Evolutionary conservation across 257 asterid species (phyloP).

Genomic region (Penstemon barbatus): DNA sequence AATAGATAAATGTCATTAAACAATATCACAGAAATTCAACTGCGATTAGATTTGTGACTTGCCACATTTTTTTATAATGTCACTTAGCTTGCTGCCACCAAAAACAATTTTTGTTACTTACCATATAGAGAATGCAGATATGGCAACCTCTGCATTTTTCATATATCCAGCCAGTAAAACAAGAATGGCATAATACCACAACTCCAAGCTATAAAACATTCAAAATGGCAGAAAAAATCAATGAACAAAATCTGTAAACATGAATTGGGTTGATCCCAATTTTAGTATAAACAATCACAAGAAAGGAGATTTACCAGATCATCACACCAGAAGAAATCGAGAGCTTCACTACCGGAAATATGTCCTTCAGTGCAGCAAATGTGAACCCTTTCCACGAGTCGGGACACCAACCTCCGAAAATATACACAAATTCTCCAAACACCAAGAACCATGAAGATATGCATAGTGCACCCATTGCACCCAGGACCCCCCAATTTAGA

Average conservation of each 20-base stretch:
- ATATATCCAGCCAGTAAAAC: constrained; percentile 69
- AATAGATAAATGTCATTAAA: not conserved
- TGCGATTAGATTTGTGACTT: not conserved
- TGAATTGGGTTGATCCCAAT: not conserved
- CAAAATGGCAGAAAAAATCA: not conserved
- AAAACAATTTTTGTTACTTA: constrained; percentile 9
- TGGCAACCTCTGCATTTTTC: constrained; percentile 61
- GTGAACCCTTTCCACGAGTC: constrained; percentile 64
- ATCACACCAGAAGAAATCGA: constrained; percentile 61
- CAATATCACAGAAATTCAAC: too few species aligned
- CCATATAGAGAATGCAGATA: constrained; percentile 73
- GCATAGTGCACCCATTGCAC: constrained; percentile 60
- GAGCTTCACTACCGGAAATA: constrained; percentile 57
- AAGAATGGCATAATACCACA: constrained; percentile 65
- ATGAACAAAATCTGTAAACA: not conserved
- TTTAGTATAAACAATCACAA: not conserved
- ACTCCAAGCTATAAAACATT: constrained; percentile 47
- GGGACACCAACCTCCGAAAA: constrained; percentile 69
- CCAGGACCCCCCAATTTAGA: constrained; percentile 44
- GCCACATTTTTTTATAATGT: not conserved
- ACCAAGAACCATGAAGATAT: constrained; percentile 53
- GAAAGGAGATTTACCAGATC: constrained; percentile 46
- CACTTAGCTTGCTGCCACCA: too few species aligned
- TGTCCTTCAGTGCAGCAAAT: constrained; percentile 48
- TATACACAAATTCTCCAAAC: constrained; percentile 46